Base-by-base conservation (phyloP, 306 rosid genomes). In the Citrullus colocynthis region DNA sequence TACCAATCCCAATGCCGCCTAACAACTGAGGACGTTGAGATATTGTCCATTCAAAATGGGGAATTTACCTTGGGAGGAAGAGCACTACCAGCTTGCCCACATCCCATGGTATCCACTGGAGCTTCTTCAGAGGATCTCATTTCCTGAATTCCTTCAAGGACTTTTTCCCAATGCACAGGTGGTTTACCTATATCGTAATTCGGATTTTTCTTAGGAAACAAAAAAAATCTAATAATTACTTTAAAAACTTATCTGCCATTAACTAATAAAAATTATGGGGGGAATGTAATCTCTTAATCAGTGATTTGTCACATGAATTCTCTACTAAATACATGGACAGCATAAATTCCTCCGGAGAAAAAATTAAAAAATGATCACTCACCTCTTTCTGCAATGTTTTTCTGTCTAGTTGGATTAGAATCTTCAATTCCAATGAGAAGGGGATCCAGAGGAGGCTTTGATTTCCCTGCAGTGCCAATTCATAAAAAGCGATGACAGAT, bases 91-190 rank as follows among this genome's bases (percentile, higher is more conserved):
- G 89, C 91, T 78, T 89, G 83, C 57, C 88, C 91, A 67, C 85
- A 85, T 63, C 84, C 88, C 87, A 83, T 81, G 30, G 87, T 88
- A 81, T 89, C 92, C 17, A 94, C 98, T 1, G 98, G 98, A 37
- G 97, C 98, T 80, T 87, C 93, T 82, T 85, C 86, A 21, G 90
- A 81, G 42, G 83, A 79, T 83, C 88, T 86, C 93, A 93, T 93
- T 78, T 90, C 81, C 42, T 87, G 87, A 83, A 93, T 93, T 70
- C 96, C 93, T 82, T 89, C 83, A 28, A 91, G 97, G 69, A 90
- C 93, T 61, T 83, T 75, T 84, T 87, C 87, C 98, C 98, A 93
- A 82, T 88, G 72, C 24, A 76, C 75, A 60, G 98, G 98, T 67
- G 89, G 62, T 73, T 85, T 88, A 83, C 88, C 97, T 86, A 78